These are phyloP conservation scores for Vitis riparia DNA, from an alignment of 164 flowering plant genomes.

Conservation along the genomic window DNA sequence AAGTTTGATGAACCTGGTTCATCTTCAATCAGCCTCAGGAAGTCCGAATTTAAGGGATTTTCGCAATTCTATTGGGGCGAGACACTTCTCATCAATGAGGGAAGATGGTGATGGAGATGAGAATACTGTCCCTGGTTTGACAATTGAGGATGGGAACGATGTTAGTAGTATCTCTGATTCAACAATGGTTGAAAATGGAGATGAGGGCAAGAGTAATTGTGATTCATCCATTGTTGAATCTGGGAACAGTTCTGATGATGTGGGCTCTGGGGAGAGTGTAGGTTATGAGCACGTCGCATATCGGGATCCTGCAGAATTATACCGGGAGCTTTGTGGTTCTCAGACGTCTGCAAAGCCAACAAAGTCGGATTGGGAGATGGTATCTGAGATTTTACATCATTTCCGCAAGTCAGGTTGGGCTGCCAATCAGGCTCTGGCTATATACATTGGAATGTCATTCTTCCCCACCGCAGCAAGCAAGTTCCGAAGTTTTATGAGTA, in stretches of 20 bases:
- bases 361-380: slow-evolving; percentile 40
- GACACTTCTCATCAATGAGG: slow-evolving; percentile 16
- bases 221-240: slow-evolving; percentile 1
- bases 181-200: not conserved
- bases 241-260: slow-evolving; percentile 4
- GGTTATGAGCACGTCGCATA: slow-evolving; percentile 23
- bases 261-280: slow-evolving; percentile 2
- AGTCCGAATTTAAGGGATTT: slow-evolving; percentile 1
- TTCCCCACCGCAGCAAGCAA: slow-evolving; percentile 68
- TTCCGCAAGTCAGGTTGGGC: slow-evolving; percentile 80
- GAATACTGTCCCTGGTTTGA: slow-evolving; percentile 3
- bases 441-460: slow-evolving; percentile 74
- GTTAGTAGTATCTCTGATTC: slow-evolving; percentile 3
- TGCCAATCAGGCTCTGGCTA: slow-evolving; percentile 73
- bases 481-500: slow-evolving; percentile 55
- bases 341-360: slow-evolving; percentile 25
- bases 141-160: slow-evolving; percentile 3
- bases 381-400: slow-evolving; percentile 44
- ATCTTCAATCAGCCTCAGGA: not conserved
- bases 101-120: slow-evolving; percentile 6
- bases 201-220: not conserved
- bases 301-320: slow-evolving; percentile 65
- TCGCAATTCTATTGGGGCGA: slow-evolving; percentile 10
- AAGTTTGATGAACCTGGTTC: slow-evolving; percentile 7
- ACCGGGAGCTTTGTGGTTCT: slow-evolving; percentile 40